Base-by-base conservation (phyloP, 83 land plant species). In the Picea abies region DNA sequence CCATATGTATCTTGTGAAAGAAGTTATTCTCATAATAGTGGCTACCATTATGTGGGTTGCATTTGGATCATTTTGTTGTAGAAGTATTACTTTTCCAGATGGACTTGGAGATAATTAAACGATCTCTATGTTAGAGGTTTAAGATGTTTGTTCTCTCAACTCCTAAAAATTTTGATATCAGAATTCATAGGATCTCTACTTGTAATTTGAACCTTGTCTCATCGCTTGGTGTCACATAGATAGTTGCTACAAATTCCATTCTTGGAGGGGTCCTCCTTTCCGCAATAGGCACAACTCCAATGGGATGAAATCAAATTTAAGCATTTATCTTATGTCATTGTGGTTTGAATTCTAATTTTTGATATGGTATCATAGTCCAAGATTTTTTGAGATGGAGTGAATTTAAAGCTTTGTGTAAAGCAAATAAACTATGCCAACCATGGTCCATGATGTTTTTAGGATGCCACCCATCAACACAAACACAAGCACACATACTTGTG, bases 21-120 rank as follows among this genome's bases (percentile, higher is more conserved):
- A 98, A 52, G 98, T 98, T 68, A 97, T 92, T 25, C 99, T 98
- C 58, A 98, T 97, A 19, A 98, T 98, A 65, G 99, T 97, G 17
- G 98, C 99, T 72, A 97, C 91, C 99, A 97, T 97, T 62, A 97
- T 97, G 81, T 97, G 99, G 22, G 92, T 91, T 2, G 98, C 99
- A 75, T 88, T 92, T 29, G 91, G 94, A 63, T 97, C 85, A 6
- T 91, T 88, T 83, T 97, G 96, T 3, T 98, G 99, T 82, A 97
- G 69, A 41, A 97, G 89, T 92, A 97, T 89, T 10, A 97, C 85
- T 84, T 97, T 97, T 3, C 98, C 99, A 58, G 99, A 94, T 11
- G 99, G 99, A 8, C 99, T 97, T 96, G 83, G 39, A 87, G 35
- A 79, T 6, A 84, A 49, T 62, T 9, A 61, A 16, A 44, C 20